Evolutionary conservation across 1,284 basidiomycete species (phyloP).

Genomic region (Tremellales sp.): DNA sequence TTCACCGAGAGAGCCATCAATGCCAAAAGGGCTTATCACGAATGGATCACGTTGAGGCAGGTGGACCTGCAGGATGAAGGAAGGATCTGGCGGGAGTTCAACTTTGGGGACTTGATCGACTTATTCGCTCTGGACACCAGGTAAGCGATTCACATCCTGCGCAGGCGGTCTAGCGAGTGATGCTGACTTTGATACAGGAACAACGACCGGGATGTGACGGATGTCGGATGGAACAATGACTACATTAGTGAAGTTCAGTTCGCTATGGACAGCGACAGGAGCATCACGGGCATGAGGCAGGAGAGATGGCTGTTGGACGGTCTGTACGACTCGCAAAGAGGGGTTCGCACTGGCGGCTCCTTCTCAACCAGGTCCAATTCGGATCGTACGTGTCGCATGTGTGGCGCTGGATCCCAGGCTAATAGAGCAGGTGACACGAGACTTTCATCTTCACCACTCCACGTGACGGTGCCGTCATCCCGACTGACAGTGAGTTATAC

Average conservation of each 20-base stretch:
- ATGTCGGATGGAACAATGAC: conserved; percentile 58
- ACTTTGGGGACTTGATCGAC: conserved; percentile 60
- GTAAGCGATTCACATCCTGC: neutral
- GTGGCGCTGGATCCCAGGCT: no score
- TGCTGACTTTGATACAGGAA: conserved; percentile 46
- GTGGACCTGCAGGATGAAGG: conserved; percentile 60
- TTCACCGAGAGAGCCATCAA: conserved; percentile 54
- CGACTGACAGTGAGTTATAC: no score
- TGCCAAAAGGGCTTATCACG: conserved; percentile 62
- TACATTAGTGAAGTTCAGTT: conserved; percentile 48
- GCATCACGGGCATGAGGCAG: conserved; percentile 59
- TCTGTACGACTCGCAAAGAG: conserved; percentile 52
- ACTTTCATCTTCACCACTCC: no score
- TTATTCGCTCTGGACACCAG: conserved; percentile 62
- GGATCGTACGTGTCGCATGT: conserved; percentile 53
- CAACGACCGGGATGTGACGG: conserved; percentile 62
- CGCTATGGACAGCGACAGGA: conserved; percentile 52
- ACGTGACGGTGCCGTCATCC: conserved; percentile 48
- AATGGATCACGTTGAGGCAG: conserved; percentile 62
- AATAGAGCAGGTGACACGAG: no score
- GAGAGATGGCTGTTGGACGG: conserved; percentile 60
- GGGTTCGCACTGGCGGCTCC: conserved; percentile 59
- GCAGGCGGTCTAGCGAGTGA: neutral
- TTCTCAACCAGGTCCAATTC: conserved; percentile 48
- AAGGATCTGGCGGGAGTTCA: conserved; percentile 65